These are phyloP conservation scores for Myriosclerotinia duriaeana DNA, from an alignment of 2,329 filamentous ascomycete genomes.

Conservation along the genomic window DNA sequence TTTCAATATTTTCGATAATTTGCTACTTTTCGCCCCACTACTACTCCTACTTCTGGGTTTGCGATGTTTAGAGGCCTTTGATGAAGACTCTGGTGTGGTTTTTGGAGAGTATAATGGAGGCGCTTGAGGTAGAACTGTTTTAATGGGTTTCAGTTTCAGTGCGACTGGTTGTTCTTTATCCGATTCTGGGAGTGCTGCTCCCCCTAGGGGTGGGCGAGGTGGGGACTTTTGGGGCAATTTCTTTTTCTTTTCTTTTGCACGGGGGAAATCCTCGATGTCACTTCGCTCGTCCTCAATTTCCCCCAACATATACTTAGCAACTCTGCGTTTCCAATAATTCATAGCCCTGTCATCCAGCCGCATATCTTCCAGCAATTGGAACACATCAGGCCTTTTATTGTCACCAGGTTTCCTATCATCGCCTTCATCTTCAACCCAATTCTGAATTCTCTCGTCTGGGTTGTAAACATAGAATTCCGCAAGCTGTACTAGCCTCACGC, in stretches of 20 bases:
- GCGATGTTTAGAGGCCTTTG: neutral
- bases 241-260: neutral
- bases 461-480: slow-evolving; percentile 28
- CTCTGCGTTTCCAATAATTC: slow-evolving; percentile 6
- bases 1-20: neutral
- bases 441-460: slow-evolving; percentile 22
- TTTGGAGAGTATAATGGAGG: neutral
- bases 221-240: neutral
- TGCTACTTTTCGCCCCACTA: too few species aligned
- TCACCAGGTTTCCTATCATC: neutral
- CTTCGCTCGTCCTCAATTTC: slow-evolving; percentile 9
- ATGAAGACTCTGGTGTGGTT: neutral
- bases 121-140: neutral
- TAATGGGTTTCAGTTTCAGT: neutral
- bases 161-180: neutral
- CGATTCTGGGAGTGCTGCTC: too few species aligned
- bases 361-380: slow-evolving; percentile 8
- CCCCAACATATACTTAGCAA: slow-evolving; percentile 9
- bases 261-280: slow-evolving; percentile 8
- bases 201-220: too few species aligned
- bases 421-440: slow-evolving; percentile 12
- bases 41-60: neutral
- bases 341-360: neutral
- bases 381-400: neutral
- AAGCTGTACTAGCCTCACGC: slow-evolving; percentile 30